Evolutionary conservation across 495 filamentous ascomycete species (phyloP).

Genomic region (Xylaria acuta): DNA sequence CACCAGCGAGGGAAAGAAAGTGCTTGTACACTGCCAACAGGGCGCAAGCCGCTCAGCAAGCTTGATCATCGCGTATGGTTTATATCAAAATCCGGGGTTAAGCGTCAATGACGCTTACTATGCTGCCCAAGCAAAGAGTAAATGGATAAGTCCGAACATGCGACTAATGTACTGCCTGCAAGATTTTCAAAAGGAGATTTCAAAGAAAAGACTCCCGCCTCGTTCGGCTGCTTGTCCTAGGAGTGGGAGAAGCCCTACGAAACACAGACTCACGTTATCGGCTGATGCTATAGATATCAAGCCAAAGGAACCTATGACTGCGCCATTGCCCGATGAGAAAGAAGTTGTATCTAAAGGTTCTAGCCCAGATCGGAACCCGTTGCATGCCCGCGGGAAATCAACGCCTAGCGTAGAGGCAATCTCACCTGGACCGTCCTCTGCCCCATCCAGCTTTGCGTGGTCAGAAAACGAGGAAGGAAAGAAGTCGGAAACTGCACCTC

Average conservation of each 20-base stretch:
- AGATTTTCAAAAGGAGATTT: conserved; percentile 79
- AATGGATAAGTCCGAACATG: conserved; percentile 99
- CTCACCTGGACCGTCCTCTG: conserved; percentile 64
- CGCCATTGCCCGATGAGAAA: conserved; percentile 56
- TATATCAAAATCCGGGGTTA: conserved; percentile 86
- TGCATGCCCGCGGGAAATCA: conserved; percentile 48
- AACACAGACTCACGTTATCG: conserved; percentile 60
- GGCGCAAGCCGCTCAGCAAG: conserved; percentile 97
- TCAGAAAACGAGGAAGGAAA: conserved; percentile 51
- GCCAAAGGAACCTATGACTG: conserved; percentile 56
- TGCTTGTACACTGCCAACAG: conserved; percentile 94
- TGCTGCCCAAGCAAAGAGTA: conserved; percentile 84
- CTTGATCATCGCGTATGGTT: conserved; percentile 92
- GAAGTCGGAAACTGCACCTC: conserved; percentile 38
- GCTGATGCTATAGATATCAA: conserved; percentile 54
- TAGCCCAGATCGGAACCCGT: conserved; percentile 40
- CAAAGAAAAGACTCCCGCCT: conserved; percentile 54
- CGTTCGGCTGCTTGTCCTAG: conserved; percentile 53
- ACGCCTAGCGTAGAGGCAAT: conserved; percentile 53
- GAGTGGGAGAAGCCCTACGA: conserved; percentile 53
- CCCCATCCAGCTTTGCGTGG: conserved; percentile 61
- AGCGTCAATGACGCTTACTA: conserved; percentile 94
- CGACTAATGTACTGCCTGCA: conserved; percentile 95
- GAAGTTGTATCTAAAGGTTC: conserved; percentile 28
- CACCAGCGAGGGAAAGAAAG: conserved; percentile 78